phyloP scores from a whole-genome alignment of 23 red algal genomes.

The Gracilaria vermiculophylla region DNA sequence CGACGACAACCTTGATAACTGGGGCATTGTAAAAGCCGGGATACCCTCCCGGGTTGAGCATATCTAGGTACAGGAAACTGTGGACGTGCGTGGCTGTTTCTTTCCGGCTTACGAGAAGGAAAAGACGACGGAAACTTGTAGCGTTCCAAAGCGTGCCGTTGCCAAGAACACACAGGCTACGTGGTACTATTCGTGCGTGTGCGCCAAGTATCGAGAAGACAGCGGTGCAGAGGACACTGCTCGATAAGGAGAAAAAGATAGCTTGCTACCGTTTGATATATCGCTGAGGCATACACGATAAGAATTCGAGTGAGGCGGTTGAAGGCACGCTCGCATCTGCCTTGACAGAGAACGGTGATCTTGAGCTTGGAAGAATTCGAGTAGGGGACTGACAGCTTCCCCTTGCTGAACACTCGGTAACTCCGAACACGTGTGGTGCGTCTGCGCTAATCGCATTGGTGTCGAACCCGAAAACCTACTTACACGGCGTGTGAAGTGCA shows the following conservation, averaged over 20 bases:
- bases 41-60: slow-evolving; percentile 43
- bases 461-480: too few species aligned
- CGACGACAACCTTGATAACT: slow-evolving; percentile 39
- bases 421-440: too few species aligned
- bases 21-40: slow-evolving; percentile 55
- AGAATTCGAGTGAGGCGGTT: not conserved
- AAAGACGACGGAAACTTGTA: not conserved
- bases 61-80: not conserved
- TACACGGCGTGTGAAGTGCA: too few species aligned
- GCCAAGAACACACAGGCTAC: not conserved
- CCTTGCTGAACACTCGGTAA: too few species aligned
- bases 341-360: not conserved
- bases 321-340: not conserved
- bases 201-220: not conserved
- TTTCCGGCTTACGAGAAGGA: not conserved
- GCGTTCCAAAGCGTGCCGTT: not conserved
- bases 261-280: not conserved
- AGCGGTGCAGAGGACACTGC: not conserved
- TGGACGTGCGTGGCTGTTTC: not conserved
- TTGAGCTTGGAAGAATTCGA: not conserved
- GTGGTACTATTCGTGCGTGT: not conserved
- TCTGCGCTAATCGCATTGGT: too few species aligned
- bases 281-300: not conserved
- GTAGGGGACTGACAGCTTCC: too few species aligned
- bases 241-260: not conserved